Base-by-base conservation (phyloP, 1,139 yeast genomes). In the Geotrichum australiense region DNA sequence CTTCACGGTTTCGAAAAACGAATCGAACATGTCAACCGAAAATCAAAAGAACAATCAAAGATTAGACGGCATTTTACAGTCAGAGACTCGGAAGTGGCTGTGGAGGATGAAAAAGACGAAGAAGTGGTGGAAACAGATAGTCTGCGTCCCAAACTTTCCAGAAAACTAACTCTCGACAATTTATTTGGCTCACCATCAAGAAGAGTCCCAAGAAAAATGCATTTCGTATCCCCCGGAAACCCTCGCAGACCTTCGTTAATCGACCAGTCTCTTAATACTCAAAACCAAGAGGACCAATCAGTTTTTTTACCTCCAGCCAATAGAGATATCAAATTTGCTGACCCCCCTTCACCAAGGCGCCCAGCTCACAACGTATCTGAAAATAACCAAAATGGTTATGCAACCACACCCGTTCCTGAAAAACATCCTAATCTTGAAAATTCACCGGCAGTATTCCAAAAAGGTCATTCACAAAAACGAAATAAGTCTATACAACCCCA, bases 11-110 rank as follows among this genome's bases (percentile, higher is more conserved):
- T 85, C 62, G 96, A 89, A 58, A 73, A 87, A 49, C 75, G 81
- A 54, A 87, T 93, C 60, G 89, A 85, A 57, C 76, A 80, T 51
- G 89, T 93, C 56, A 80, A 81, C 51, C 76, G 71, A 45, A 71
- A 73, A 42, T 84, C 95, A 19, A 83, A 82, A 56, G 58, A 75
- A 50, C 82, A 87, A 56, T 81, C 78, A 57, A 74, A 35, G 25
- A 15, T 37, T 10, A 19, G 45, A 5, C 12, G 39, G 14, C 27
- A 22, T 5, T n/a, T 20, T 6, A 36, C 39, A n/a, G n/a, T n/a
- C n/a, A n/a, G n/a, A n/a, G n/a, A n/a, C n/a, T n/a, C n/a, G n/a
- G n/a, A n/a, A n/a, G n/a, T n/a, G n/a, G n/a, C n/a, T n/a, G n/a
- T n/a, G n/a, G n/a, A n/a, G n/a, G n/a, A n/a, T n/a, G n/a, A n/a